phyloP scores from a whole-genome alignment of 2,329 filamentous ascomycete species.

The Ophiostoma montium region DNA sequence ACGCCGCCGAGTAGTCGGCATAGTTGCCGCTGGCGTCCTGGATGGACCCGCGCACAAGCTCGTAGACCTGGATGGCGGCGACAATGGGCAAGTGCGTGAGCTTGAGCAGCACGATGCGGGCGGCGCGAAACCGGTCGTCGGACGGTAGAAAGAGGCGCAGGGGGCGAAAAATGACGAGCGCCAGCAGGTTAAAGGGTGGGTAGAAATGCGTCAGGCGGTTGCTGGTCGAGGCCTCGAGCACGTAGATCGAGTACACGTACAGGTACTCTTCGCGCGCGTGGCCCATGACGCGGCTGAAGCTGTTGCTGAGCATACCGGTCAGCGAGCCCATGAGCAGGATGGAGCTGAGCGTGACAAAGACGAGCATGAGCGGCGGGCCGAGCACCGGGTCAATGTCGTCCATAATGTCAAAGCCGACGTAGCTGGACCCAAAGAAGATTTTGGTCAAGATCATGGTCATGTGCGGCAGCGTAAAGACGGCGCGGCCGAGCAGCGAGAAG shows the following conservation, averaged over 20 bases:
- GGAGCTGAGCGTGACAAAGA: conserved; percentile 65
- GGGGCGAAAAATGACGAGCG: conserved; percentile 57
- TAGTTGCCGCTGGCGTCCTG: conserved; percentile 18
- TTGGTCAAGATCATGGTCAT: conserved; percentile 70
- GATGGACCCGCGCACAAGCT: conserved; percentile 32
- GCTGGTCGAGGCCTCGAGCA: conserved; percentile 51
- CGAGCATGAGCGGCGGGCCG: conserved; percentile 48
- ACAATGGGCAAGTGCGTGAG: conserved; percentile 55
- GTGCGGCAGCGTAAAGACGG: conserved; percentile 45
- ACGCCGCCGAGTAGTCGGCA: conserved; percentile 29
- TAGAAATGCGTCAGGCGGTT: conserved; percentile 58
- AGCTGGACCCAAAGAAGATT: conserved; percentile 68
- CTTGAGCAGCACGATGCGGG: conserved; percentile 48
- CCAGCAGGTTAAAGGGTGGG: conserved; percentile 60
- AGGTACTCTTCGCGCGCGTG: conserved; percentile 63
- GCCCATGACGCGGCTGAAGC: conserved; percentile 49
- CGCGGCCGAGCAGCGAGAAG: conserved; percentile 63
- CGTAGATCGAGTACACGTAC: conserved; percentile 57
- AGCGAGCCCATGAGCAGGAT: conserved; percentile 67
- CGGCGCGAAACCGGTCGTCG: conserved; percentile 45
- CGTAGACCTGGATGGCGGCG: conserved; percentile 53
- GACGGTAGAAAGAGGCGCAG: conserved; percentile 54
- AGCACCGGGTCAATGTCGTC: conserved; percentile 40
- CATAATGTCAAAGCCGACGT: conserved; percentile 59
- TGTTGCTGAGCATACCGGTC: conserved; percentile 67